Evolutionary conservation across 208 protist genomes (phyloP).

Genomic region (Crithidia sp.): DNA sequence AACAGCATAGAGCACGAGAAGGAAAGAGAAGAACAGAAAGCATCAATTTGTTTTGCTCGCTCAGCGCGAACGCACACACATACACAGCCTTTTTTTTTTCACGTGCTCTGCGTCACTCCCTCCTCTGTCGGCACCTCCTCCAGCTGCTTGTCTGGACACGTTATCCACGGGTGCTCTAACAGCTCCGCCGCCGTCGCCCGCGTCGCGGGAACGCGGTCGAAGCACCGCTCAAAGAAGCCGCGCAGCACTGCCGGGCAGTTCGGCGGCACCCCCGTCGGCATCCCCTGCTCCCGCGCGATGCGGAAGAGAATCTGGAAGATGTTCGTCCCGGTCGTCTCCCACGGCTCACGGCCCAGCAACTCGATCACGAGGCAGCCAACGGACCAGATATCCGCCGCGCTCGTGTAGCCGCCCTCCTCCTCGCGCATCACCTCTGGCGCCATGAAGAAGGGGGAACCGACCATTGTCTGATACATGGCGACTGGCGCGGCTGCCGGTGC

Average conservation of each 20-base stretch:
- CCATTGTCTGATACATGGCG: conserved; percentile 77
- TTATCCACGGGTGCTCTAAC: conserved; percentile 79
- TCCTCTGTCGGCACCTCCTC: conserved; percentile 63
- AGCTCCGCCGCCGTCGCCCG: conserved; percentile 74
- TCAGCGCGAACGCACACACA: neutral
- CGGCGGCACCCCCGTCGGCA: conserved; percentile 80
- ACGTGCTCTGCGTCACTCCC: neutral
- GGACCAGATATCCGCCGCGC: conserved; percentile 87
- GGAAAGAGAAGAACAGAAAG: neutral
- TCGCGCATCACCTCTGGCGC: conserved; percentile 87
- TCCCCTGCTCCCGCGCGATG: conserved; percentile 63
- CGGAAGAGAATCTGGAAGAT: conserved; percentile 87
- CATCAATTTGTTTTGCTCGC: too few species aligned
- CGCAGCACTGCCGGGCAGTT: conserved; percentile 57
- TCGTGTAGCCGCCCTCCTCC: conserved; percentile 61
- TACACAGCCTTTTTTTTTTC: neutral
- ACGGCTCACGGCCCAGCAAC: conserved; percentile 83
- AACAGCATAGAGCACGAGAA: too few species aligned
- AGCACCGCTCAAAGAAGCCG: conserved; percentile 77
- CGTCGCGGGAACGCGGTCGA: conserved; percentile 59
- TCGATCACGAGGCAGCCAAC: conserved; percentile 89
- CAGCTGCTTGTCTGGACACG: conserved; percentile 65
- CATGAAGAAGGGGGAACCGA: conserved; percentile 90
- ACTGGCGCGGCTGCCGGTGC: conserved; percentile 15
- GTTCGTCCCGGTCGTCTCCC: conserved; percentile 51